Evolutionary conservation across 257 asterid genomes (phyloP).

Genomic region (Scutellaria baicalensis): DNA sequence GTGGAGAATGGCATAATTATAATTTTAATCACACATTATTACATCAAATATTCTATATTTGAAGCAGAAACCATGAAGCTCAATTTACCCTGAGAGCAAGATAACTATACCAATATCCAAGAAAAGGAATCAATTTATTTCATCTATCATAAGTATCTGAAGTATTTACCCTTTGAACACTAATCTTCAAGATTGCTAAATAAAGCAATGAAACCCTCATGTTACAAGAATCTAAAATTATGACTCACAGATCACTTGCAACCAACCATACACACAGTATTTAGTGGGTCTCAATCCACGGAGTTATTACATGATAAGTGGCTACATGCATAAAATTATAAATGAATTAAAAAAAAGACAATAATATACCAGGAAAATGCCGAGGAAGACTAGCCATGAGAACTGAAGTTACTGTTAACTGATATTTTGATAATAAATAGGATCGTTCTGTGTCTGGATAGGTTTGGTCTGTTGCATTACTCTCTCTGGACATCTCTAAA

Average conservation of each 20-base stretch:
- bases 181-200: background rate
- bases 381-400: conserved; percentile 88
- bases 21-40: background rate
- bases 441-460: conserved; percentile 32
- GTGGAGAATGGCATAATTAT: background rate
- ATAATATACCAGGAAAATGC: conserved; percentile 68
- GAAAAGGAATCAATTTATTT: background rate
- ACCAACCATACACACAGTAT: background rate
- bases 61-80: background rate
- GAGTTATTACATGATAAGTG: background rate
- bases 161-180: background rate
- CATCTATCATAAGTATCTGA: background rate
- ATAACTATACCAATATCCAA: background rate
- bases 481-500: conserved; percentile 44
- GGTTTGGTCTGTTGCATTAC: conserved; percentile 24
- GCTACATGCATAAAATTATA: conserved; percentile 2
- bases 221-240: background rate
- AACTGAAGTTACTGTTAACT: conserved; percentile 57
- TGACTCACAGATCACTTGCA: background rate
- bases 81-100: background rate
- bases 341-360: background rate
- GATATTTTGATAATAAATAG: conserved; percentile 64
- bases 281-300: background rate
- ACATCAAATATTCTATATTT: background rate
- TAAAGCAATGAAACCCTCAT: background rate